phyloP scores from a whole-genome alignment of 2,329 filamentous ascomycete genomes.

The Fusarium sp. region DNA sequence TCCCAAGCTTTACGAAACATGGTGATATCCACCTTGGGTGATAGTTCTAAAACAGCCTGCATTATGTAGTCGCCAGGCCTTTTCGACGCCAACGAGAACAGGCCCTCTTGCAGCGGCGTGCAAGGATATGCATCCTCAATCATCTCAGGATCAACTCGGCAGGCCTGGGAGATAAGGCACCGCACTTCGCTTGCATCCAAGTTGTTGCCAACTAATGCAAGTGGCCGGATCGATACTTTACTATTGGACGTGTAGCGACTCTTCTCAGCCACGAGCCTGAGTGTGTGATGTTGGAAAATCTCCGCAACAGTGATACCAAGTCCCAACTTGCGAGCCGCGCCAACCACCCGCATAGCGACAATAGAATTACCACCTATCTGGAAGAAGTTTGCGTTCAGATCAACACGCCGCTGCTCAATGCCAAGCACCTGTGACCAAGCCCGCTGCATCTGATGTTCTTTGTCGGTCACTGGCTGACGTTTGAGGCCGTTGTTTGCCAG shows the following conservation, averaged over 20 bases:
- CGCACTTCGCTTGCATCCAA: not conserved
- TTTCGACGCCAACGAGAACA: conserved; percentile 20
- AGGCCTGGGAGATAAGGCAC: too few relatives aligned
- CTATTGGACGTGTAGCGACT: too few relatives aligned
- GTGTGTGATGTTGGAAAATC: not conserved
- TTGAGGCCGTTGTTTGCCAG: too few relatives aligned
- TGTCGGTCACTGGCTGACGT: too few relatives aligned
- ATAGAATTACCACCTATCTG: not conserved
- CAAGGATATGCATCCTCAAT: conserved; percentile 5
- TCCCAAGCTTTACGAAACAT: not conserved
- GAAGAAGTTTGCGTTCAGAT: not conserved
- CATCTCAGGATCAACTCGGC: not conserved
- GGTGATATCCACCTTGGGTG: not conserved
- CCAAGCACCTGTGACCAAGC: too few relatives aligned
- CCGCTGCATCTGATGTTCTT: too few relatives aligned
- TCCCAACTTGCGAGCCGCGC: not conserved
- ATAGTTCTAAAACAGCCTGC: not conserved
- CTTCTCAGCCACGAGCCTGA: not conserved
- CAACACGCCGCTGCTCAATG: too few relatives aligned
- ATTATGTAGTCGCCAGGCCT: conserved; percentile 11
- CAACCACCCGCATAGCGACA: not conserved
- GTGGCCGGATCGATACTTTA: not conserved
- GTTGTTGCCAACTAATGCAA: not conserved
- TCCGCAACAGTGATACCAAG: not conserved
- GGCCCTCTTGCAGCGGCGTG: conserved; percentile 3